Percentiles rank a stretch among this genome's conserved stretches.
phyloP scores from a whole-genome alignment of 179 eudicot species.

The Pouteria campechiana region DNA sequence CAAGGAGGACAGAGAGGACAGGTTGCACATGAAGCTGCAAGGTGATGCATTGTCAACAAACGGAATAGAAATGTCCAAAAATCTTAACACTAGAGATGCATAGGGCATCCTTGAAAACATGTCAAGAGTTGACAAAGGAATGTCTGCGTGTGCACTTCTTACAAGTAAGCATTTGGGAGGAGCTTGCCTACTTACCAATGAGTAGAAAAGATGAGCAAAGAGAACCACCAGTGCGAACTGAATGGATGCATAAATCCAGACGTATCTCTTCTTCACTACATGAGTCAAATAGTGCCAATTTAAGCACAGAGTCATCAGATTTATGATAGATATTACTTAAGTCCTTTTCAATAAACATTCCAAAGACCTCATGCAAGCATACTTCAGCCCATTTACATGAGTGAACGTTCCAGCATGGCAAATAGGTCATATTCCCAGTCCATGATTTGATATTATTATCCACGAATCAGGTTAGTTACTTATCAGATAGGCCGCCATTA shows the following conservation, averaged over 20 bases:
- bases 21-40: constrained; percentile 64
- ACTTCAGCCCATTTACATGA: no score
- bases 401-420: no score
- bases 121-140: neutral
- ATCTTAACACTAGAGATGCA: neutral
- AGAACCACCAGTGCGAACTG: constrained; percentile 69
- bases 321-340: neutral
- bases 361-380: no score
- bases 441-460: no score
- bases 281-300: neutral
- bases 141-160: neutral
- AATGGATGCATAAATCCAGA: constrained; percentile 73
- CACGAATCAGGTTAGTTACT: no score
- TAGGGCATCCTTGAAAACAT: neutral
- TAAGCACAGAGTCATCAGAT: neutral
- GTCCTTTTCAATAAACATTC: neutral
- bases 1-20: constrained; percentile 60
- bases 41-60: neutral
- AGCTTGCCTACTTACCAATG: constrained; percentile 44
- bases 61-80: neutral
- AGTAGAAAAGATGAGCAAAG: constrained; percentile 64
- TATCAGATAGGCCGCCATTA: no score
- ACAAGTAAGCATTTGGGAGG: neutral
- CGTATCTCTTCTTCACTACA: constrained; percentile 62
- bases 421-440: no score